Conservation (phyloP, 2,329 filamentous ascomycete genomes). For the Colletotrichum coccodes region DNA sequence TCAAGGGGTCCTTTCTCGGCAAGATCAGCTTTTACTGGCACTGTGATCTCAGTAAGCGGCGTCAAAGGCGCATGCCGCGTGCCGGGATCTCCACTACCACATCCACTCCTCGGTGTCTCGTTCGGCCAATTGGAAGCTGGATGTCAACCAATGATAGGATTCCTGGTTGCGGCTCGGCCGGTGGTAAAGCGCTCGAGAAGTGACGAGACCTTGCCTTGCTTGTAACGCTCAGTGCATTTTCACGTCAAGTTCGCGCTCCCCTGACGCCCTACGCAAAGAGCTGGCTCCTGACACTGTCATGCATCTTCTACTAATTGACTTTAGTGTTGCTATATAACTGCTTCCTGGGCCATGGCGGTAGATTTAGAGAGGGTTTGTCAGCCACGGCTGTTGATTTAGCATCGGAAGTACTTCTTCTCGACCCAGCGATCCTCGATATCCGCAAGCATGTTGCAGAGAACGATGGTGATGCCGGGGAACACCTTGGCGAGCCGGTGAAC, state of each 20-base stretch:
- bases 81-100: slow-evolving; percentile 9
- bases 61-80: slow-evolving; percentile 5
- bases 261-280: not conserved
- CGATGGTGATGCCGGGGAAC: slow-evolving; percentile 87
- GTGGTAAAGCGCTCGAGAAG: not conserved
- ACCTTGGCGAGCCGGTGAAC: slow-evolving; percentile 87
- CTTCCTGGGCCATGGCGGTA: not conserved
- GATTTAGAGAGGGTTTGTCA: not conserved
- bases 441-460: slow-evolving; percentile 83
- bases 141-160: not conserved
- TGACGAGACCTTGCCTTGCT: slow-evolving; percentile 8
- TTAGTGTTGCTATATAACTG: slow-evolving; percentile 1
- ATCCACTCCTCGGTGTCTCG: slow-evolving; percentile 21
- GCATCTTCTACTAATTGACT: slow-evolving; percentile 2
- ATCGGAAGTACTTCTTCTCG: slow-evolving; percentile 90
- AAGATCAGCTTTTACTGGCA: not conserved
- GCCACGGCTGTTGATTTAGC: slow-evolving; percentile 55
- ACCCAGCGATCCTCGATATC: slow-evolving; percentile 91
- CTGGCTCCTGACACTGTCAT: not conserved
- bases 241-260: not conserved
- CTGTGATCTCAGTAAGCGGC: slow-evolving; percentile 28
- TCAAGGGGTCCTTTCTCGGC: slow-evolving; percentile 11
- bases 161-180: not conserved
- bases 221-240: not conserved
- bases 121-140: slow-evolving; percentile 17